Percentiles rank a stretch among this genome's conserved stretches.
phyloP scores from a whole-genome alignment of 768 basidiomycete species.

The Pulveroboletus ravenelii region DNA sequence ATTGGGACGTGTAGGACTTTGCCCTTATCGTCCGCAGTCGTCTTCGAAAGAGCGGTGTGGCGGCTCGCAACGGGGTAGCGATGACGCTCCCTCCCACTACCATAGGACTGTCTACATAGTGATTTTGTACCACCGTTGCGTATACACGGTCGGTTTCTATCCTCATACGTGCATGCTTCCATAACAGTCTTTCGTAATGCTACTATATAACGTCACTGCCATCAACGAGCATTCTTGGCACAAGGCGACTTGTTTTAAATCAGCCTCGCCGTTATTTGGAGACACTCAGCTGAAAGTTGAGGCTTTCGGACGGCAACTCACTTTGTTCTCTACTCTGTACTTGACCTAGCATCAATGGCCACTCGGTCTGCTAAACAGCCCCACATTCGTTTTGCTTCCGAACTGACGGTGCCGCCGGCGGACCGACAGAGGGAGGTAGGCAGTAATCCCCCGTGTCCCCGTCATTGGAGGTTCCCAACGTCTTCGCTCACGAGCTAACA shows the following conservation, averaged over 20 bases:
- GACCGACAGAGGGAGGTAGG: slow-evolving; percentile 32
- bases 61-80: not conserved
- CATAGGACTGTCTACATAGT: not conserved
- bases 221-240: not conserved
- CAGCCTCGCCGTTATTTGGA: not conserved
- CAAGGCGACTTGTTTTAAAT: slow-evolving; percentile 7
- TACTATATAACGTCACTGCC: not conserved
- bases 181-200: slow-evolving; percentile 10
- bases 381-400: slow-evolving; percentile 32
- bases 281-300: not conserved
- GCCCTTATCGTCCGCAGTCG: slow-evolving; percentile 15
- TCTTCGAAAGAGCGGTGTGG: slow-evolving; percentile 1
- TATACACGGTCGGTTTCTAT: slow-evolving; percentile 5
- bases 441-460: not conserved
- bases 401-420: slow-evolving; percentile 29
- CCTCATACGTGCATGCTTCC: slow-evolving; percentile 3
- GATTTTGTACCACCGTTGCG: not conserved
- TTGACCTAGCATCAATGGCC: slow-evolving; percentile 24
- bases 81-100: not conserved
- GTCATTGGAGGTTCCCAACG: not conserved
- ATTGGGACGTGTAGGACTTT: slow-evolving; percentile 18
- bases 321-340: not conserved
- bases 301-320: not conserved
- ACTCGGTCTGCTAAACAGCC: slow-evolving; percentile 9
- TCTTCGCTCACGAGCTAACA: not conserved